Base-by-base conservation (phyloP, 169 alveolate species). In the Plasmodium fragile region DNA sequence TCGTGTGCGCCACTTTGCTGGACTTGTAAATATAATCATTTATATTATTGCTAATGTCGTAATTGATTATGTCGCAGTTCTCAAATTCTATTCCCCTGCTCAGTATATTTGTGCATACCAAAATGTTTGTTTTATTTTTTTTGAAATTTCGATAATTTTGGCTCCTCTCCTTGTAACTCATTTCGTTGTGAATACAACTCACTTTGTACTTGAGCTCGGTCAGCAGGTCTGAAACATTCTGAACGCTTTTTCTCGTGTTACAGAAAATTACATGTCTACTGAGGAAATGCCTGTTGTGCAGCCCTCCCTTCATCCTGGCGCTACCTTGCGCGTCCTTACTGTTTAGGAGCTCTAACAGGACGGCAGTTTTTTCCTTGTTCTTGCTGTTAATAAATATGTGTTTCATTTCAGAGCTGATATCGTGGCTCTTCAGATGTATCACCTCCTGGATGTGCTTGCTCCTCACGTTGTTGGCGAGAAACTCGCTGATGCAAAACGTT, bases 351-450 rank as follows among this genome's bases (percentile, higher is more conserved):
- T 90, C 94, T 34, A 90, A 65, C 36, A 90, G 75, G 36, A 90
- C 55, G 18, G 94, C 43, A n/a, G 82, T 75, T 22, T 90, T 90
- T 25, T 90, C 94, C 72, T 90, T 90, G 69, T 81, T 90, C 70
- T 90, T 90, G 91, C 94, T 90, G 73, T 90, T 90, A 90, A 90
- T 90, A 39, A 90, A 90, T 28, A 90, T 41, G 53, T 90, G 94
- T 34, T 90, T 90, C 45, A 80, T 81, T n/a, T 90, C 82, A 22
- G 39, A 69, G 18, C 85, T 70, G 73, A 81, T 69, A 7, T 90
- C 59, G 65, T 90, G 94, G 30, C 94, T 90, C 39, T 71, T 80
- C 83, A 90, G 49, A 43, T 90, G 81, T 13, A 90, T 81, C 36
- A 90, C 82, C 73, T 90, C 92, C 59, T 90, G 94, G 32, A 80